A percentile compares a stretch with the other conserved stretches of the same genome.
Evolutionary conservation across 306 rosid genomes (phyloP).

Genomic region (Casuarina glauca): DNA sequence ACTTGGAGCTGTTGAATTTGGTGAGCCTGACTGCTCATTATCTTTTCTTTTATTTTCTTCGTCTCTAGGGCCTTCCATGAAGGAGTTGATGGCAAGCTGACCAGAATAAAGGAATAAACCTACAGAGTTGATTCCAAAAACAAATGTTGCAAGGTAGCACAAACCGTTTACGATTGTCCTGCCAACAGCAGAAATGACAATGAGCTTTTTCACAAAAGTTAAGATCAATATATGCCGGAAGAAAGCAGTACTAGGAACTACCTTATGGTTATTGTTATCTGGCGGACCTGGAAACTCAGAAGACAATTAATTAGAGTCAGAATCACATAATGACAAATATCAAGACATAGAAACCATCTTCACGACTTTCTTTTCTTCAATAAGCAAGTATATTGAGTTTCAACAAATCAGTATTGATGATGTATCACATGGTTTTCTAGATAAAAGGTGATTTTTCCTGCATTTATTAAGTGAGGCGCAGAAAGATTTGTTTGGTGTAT

Average conservation of each 20-base stretch:
- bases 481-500: background rate
- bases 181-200: constrained; percentile 30
- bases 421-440: too few species aligned
- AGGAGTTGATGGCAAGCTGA: constrained; percentile 71
- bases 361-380: constrained; percentile 17
- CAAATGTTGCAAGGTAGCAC: constrained; percentile 91
- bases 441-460: constrained; percentile 8
- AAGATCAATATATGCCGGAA: constrained; percentile 6
- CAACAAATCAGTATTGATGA: too few species aligned
- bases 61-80: constrained; percentile 46
- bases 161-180: constrained; percentile 88
- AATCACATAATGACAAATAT: background rate
- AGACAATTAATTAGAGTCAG: constrained; percentile 4
- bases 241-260: constrained; percentile 34
- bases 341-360: constrained; percentile 4
- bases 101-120: constrained; percentile 86
- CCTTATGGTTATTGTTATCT: constrained; percentile 88
- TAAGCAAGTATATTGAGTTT: background rate
- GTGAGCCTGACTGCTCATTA: constrained; percentile 41
- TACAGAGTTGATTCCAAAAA: constrained; percentile 73
- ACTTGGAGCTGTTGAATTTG: constrained; percentile 44
- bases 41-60: constrained; percentile 43
- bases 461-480: background rate
- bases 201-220: constrained; percentile 21
- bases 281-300: constrained; percentile 71